Evolutionary conservation across 1,284 basidiomycete genomes (phyloP), one percentile per base, ranked within the genome.

Genomic region (Melampsora abietis-canadensis): DNA sequence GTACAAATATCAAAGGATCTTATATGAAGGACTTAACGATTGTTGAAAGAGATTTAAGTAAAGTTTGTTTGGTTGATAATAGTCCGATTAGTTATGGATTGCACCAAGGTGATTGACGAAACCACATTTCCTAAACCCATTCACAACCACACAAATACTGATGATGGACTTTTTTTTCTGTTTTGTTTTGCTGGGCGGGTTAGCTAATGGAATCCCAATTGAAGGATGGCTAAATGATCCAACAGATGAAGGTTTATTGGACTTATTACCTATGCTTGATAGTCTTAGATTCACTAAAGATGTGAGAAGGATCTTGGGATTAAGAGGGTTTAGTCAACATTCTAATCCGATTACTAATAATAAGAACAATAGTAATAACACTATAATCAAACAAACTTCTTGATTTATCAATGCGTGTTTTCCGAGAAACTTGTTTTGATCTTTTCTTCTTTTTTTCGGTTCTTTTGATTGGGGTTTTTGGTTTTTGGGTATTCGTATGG

Each of bases 201-300:
- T 72, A 92, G 94, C 92, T 62, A 99, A 99, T 82, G 95, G 94
- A 62, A 93, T 99, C 79, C 96, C 95, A 44, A 93, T 99, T 81
- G 95, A 98, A 85, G 95, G 95, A 60, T 98, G 95, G 95, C 97
- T 94, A 21, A 90, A 94, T 77, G 96, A 99, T 83, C 94, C 94
- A 27, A 89, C 89, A 76, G 95, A 99, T 84, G 93, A 98, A 84
- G 95, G 94, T 12, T 85, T 99, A 63, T 88, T 99, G 66, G 94
- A 98, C 83, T 86, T 97, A 73, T 85, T 99, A 24, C 95, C 95
- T 24, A 89, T 99, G 63, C 87, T 99, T 74, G 95, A 99, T 83
- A 94, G 92, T 67, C 84, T 99, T 76, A 87, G 95, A 40, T 99
- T 98, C 83, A 96, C 94, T 4, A 90, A 88, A 76, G 95, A 99